Evolutionary conservation across 2,329 filamentous ascomycete species (phyloP), one percentile per base, ranked within the genome.

Genomic region (Sphaerulina vaccinii): DNA sequence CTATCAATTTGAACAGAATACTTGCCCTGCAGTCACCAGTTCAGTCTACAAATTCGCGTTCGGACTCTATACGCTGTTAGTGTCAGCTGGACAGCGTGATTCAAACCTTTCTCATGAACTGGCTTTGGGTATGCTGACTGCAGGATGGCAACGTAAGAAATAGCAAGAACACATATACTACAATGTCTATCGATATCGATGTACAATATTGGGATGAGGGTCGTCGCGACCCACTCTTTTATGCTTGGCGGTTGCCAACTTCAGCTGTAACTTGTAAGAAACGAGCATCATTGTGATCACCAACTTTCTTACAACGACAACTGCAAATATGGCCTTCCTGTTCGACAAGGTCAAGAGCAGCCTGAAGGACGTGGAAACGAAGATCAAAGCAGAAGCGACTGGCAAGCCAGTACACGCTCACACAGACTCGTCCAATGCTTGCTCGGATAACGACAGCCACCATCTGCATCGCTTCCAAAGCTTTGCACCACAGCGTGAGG

Each of bases 401-500:
- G 73, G 41, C 74, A 72, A 37, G 51, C 52, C 54, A 66, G 70
- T 70, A n/a, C 73, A 79, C 59, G 74, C 66, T 1, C 76, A 78
- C 62, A 74, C 70, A 21, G 68, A 76, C 57, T 71, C 70, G 59
- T 72, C 65, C 49, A 68, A 64, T 36, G 63, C 63, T 41, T 72
- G 64, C 57, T 65, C 62, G 16, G 62, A 68, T 49, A 66, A 66
- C 35, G 65, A 75, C 52, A 67, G 70, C 46, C 70, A 70, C 49
- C 71, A 77, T 29, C 65, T 77, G 53, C 73, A 82, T 58, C 75
- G 80, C 48, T 83, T 77, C 63, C 70, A 75, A 42, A 81, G 78
- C 53, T 95, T 95, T 73, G 87, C 87, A 1, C 83, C 87, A 1
- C 80, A 85, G 63, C 80, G 87, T 16, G 79, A 81, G 24, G 86